Evolutionary conservation across 2,329 filamentous ascomycete species (phyloP).

Genomic region (Aspergillus felis): DNA sequence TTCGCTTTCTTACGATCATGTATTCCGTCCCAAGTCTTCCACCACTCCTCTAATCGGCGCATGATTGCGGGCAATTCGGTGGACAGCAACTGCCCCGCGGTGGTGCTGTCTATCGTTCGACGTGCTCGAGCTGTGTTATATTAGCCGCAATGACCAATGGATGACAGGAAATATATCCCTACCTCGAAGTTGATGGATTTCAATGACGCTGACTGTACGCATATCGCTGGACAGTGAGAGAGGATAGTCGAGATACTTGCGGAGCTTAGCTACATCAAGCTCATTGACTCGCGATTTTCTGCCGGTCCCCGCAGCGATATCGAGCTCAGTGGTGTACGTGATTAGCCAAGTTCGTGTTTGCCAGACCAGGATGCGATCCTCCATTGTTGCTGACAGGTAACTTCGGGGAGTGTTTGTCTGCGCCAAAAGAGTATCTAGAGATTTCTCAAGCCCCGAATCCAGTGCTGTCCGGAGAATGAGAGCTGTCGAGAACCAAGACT

Average conservation of each 20-base stretch:
- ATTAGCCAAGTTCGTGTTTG: conserved; percentile 35
- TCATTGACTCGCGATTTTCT: conserved; percentile 33
- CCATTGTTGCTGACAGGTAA: conserved; percentile 31
- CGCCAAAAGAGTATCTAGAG: conserved; percentile 28
- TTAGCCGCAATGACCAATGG: neutral
- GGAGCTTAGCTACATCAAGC: conserved; percentile 30
- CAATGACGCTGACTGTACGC: conserved; percentile 33
- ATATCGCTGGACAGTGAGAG: conserved; percentile 33
- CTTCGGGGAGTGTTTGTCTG: conserved; percentile 30
- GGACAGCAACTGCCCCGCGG: conserved; percentile 22
- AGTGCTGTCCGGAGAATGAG: conserved; percentile 33
- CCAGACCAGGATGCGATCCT: conserved; percentile 33
- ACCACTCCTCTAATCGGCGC: conserved; percentile 29
- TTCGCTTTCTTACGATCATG: conserved; percentile 24
- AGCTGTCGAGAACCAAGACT: conserved; percentile 36
- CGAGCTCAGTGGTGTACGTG: conserved; percentile 31
- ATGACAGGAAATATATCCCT: neutral
- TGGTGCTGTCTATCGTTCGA: conserved; percentile 25
- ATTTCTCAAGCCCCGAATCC: conserved; percentile 34
- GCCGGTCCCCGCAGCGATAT: conserved; percentile 33
- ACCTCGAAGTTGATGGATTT: conserved; percentile 35
- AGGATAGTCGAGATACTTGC: conserved; percentile 33
- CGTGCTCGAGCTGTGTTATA: conserved; percentile 22
- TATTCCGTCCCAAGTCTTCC: conserved; percentile 33
- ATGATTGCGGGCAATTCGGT: conserved; percentile 30